phyloP scores from a whole-genome alignment of 1,284 basidiomycete genomes.

The Xerocomus minutiporus region DNA sequence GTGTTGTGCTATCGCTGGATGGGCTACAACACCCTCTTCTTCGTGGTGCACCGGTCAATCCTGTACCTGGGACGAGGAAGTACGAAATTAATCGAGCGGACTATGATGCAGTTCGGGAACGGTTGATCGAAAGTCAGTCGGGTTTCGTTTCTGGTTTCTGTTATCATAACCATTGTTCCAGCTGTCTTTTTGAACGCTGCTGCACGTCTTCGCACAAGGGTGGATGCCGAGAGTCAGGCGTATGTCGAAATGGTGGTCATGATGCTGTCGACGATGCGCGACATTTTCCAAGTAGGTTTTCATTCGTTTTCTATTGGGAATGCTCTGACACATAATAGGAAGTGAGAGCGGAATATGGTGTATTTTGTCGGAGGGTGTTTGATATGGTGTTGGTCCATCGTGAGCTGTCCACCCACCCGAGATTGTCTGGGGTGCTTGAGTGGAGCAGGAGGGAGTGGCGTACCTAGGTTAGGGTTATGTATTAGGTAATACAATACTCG shows the following conservation, averaged over 20 bases:
- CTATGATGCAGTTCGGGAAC: conserved; percentile 19
- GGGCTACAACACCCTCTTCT: conserved; percentile 51
- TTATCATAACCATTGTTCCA: conserved; percentile 8
- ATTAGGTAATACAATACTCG: conserved; percentile 22
- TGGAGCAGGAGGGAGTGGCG: conserved; percentile 11
- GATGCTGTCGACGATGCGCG: conserved; percentile 32
- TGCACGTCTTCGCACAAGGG: conserved; percentile 16
- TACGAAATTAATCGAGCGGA: conserved; percentile 22
- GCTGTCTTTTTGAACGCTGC: conserved; percentile 27
- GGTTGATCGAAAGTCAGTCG: conserved; percentile 28
- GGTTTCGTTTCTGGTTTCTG: background rate
- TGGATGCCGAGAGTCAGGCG: conserved; percentile 26
- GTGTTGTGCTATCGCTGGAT: conserved; percentile 50
- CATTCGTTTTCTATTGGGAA: background rate
- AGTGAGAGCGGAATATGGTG: conserved; percentile 18
- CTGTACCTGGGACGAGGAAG: conserved; percentile 13
- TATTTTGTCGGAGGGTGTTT: conserved; percentile 24
- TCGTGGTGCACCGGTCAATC: conserved; percentile 28
- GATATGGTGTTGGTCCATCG: conserved; percentile 10
- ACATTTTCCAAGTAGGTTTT: conserved; percentile 25
- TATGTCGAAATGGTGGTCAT: conserved; percentile 28
- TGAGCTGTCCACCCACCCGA: conserved; percentile 23
- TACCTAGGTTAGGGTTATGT: conserved; percentile 28
- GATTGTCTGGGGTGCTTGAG: conserved; percentile 19
- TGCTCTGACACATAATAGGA: conserved; percentile 6